phyloP scores from a whole-genome alignment of 805 yeast species.

The Dipodascus geniculatus region DNA sequence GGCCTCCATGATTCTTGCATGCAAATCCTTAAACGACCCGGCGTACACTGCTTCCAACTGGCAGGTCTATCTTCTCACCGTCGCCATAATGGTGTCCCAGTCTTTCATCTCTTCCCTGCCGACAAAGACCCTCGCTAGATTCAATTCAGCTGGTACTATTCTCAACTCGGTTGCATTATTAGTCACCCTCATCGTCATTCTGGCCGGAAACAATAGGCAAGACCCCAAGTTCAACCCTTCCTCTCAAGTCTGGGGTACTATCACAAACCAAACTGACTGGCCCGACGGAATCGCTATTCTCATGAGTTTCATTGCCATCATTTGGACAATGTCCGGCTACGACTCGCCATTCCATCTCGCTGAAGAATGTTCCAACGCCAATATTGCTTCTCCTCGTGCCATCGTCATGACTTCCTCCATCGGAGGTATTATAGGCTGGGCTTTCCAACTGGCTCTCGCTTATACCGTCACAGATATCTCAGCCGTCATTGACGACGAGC shows the following conservation, averaged over 20 bases:
- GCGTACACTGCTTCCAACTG: conserved; percentile 34
- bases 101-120: conserved; percentile 41
- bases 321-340: conserved; percentile 56
- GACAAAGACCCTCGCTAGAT: conserved; percentile 40
- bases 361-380: conserved; percentile 61
- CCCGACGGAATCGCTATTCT: conserved; percentile 50
- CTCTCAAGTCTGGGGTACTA: conserved; percentile 38
- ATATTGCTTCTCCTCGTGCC: conserved; percentile 54
- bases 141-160: conserved; percentile 40
- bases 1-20: conserved; percentile 45
- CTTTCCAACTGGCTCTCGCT: conserved; percentile 47
- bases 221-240: conserved; percentile 36
- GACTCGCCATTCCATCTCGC: conserved; percentile 66
- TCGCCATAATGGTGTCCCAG: conserved; percentile 39
- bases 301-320: conserved; percentile 32
- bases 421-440: conserved; percentile 46
- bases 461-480: conserved; percentile 45
- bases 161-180: conserved; percentile 38
- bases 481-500: conserved; percentile 34
- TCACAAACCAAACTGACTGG: conserved; percentile 47
- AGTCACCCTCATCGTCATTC: conserved; percentile 41
- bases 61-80: conserved; percentile 39
- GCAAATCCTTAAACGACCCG: conserved; percentile 32
- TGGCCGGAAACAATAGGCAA: conserved; percentile 36
- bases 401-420: conserved; percentile 44